phyloP scores from a whole-genome alignment of 768 basidiomycete genomes.

The Candolleomyces aberdarensis region DNA sequence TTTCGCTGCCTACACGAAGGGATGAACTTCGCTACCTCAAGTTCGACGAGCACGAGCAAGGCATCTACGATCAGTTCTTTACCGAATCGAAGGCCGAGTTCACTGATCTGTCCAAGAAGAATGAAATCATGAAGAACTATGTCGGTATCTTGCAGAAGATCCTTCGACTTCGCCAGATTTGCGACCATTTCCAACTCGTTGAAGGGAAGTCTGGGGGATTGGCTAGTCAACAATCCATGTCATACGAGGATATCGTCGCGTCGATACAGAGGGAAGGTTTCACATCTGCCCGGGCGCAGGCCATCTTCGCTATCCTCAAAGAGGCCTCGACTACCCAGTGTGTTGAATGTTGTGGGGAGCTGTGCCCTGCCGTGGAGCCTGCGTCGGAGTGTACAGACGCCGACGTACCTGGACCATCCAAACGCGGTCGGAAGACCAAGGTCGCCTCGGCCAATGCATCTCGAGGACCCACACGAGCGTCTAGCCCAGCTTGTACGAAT shows the following conservation, averaged over 20 bases:
- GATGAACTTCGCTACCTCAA: conserved; percentile 85
- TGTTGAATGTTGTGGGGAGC: conserved; percentile 80
- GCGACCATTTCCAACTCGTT: conserved; percentile 92
- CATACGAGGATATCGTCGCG: conserved; percentile 78
- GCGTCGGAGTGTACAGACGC: conserved; percentile 43
- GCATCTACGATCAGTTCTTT: conserved; percentile 87
- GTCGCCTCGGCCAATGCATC: conserved; percentile 35
- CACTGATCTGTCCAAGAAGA: conserved; percentile 78
- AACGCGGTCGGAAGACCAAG: conserved; percentile 48
- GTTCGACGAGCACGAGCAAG: conserved; percentile 78
- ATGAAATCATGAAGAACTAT: conserved; percentile 97
- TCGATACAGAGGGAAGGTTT: conserved; percentile 80
- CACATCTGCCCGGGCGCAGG: conserved; percentile 66
- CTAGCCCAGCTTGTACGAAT: conserved; percentile 50
- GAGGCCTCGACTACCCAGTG: conserved; percentile 90
- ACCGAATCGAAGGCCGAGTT: conserved; percentile 91
- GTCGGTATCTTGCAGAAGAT: conserved; percentile 97
- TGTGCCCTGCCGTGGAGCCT: conserved; percentile 52
- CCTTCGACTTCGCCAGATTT: conserved; percentile 93
- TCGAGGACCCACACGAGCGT: conserved; percentile 71
- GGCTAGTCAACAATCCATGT: conserved; percentile 40
- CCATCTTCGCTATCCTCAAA: conserved; percentile 81
- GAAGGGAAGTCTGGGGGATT: conserved; percentile 54
- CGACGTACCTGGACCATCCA: conserved; percentile 47
- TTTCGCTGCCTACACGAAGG: conserved; percentile 85